Base-by-base conservation (phyloP, 164 flowering plant genomes). In the Vitis rotundifolia region DNA sequence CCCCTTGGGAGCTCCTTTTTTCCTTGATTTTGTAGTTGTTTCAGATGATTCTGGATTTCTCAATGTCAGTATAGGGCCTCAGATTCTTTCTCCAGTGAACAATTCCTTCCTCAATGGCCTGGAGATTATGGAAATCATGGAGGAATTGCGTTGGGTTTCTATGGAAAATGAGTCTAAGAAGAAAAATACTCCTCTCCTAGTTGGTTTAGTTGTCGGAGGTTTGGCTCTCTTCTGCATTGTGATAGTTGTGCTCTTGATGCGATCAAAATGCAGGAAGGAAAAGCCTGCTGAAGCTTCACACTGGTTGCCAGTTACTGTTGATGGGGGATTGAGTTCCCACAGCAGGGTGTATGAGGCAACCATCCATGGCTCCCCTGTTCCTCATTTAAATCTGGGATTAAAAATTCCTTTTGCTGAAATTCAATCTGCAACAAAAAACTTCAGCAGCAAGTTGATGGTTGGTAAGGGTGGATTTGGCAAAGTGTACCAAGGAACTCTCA, bases 401-500 rank as follows among this genome's bases (percentile, higher is more conserved):
- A 60, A 51, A 44, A 51, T 61, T 3, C 31, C 65, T 9, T 18
- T 69, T 3, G 15, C 59, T 12, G 68, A 71, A n/a, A 63, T 71
- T 16, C 18, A 13, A 11, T 1, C 4, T 3, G 73, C 73, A 11
- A 71, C 73, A 1, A 26, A 55, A 0, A 64, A 64, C 10, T 71
- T 71, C 11, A 31, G 64, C 26, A 5, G 18, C 19, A 47, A 31
- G 22, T 37, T 63, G 22, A 3, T 71, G 31, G 22, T 63, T 0
- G 73, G 73, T 47, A 49, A 54, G 47, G 73, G 73, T 44, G 73
- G 73, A 5, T 71, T 71, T 63, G 73, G 73, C 1, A 71, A 71
- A 54, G 73, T 71, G 15, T 71, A 71, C 11, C 22, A 48, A 19
- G 73, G 68, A 22, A 28, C 49, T 54, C 53, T 71, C 9, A 26